Evolutionary conservation across 139 green algal species (phyloP).

Genomic region (Coelastrella sp.): DNA sequence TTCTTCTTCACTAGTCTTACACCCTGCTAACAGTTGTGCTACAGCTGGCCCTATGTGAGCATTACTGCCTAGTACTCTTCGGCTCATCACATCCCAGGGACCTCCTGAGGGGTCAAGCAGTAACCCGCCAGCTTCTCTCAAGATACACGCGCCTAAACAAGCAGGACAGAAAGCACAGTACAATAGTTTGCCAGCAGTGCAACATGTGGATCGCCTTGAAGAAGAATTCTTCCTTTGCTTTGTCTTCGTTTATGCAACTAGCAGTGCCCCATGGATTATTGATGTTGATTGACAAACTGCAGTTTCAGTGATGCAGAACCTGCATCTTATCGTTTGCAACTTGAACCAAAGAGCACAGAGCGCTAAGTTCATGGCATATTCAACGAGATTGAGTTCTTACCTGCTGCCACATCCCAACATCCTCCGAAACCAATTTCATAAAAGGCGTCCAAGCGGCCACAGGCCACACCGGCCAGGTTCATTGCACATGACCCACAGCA

Average conservation of each 20-base stretch:
- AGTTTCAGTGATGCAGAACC: too few relatives aligned
- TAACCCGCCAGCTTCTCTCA: conserved; percentile 80
- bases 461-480: conserved; percentile 84
- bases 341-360: too few relatives aligned
- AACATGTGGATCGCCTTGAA: background rate
- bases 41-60: conserved; percentile 57
- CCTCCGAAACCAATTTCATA: conserved; percentile 96
- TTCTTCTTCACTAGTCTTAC: conserved; percentile 51
- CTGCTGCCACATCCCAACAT: conserved; percentile 84
- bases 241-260: too few relatives aligned
- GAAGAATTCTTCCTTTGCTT: background rate
- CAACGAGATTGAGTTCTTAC: background rate
- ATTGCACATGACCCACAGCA: conserved; percentile 94
- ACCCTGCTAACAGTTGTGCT: conserved; percentile 54
- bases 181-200: too few relatives aligned
- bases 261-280: too few relatives aligned
- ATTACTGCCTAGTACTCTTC: conserved; percentile 84
- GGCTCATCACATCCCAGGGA: conserved; percentile 81
- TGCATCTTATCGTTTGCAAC: too few relatives aligned
- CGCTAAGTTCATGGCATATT: background rate
- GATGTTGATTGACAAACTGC: too few relatives aligned
- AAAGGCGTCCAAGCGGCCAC: conserved; percentile 90
- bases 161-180: background rate
- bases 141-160: conserved; percentile 43
- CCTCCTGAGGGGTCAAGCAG: conserved; percentile 86